These are phyloP conservation scores for Coemansia sp. DNA, from an alignment of 192 early-diverging fungal species.

Conservation along the genomic window DNA sequence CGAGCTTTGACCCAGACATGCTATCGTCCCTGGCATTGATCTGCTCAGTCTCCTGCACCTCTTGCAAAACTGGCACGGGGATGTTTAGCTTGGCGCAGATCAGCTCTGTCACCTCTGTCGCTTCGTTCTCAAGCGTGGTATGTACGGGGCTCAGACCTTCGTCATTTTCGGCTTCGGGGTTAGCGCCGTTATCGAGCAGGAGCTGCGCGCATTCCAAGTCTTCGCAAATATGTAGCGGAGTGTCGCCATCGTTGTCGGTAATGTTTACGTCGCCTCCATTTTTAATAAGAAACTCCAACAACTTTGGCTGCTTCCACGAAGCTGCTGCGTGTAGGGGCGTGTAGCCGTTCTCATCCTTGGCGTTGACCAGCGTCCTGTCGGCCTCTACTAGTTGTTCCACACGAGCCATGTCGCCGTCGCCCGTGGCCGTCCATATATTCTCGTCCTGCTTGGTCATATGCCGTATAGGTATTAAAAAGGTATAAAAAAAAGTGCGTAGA, in stretches of 20 bases:
- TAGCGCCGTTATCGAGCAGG: conserved; percentile 70
- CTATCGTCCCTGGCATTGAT: conserved; percentile 13
- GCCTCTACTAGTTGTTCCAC: conserved; percentile 59
- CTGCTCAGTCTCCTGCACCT: conserved; percentile 29
- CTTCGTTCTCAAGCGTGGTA: conserved; percentile 65
- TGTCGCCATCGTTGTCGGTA: conserved; percentile 77
- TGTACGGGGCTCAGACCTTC: conserved; percentile 57
- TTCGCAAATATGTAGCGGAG: conserved; percentile 75
- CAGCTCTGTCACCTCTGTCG: conserved; percentile 63
- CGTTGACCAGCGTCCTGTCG: conserved; percentile 58
- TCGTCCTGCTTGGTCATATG: conserved; percentile 20
- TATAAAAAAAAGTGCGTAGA: background rate
- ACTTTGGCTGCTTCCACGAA: conserved; percentile 67
- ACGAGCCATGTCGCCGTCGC: conserved; percentile 62
- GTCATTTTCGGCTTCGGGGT: conserved; percentile 60
- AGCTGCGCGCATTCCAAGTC: conserved; percentile 65
- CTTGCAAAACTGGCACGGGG: conserved; percentile 47
- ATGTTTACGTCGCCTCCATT: conserved; percentile 69
- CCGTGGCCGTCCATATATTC: conserved; percentile 72
- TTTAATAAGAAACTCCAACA: conserved; percentile 66
- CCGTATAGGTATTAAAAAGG: background rate
- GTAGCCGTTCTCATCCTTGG: conserved; percentile 78
- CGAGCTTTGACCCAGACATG: conserved; percentile 40
- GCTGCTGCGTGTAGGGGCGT: conserved; percentile 77
- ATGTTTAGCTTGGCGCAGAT: conserved; percentile 58